A percentile compares a stretch with the other conserved stretches of the same genome.
phyloP scores from a whole-genome alignment of 805 yeast genomes.

The Yarrowia divulgata region DNA sequence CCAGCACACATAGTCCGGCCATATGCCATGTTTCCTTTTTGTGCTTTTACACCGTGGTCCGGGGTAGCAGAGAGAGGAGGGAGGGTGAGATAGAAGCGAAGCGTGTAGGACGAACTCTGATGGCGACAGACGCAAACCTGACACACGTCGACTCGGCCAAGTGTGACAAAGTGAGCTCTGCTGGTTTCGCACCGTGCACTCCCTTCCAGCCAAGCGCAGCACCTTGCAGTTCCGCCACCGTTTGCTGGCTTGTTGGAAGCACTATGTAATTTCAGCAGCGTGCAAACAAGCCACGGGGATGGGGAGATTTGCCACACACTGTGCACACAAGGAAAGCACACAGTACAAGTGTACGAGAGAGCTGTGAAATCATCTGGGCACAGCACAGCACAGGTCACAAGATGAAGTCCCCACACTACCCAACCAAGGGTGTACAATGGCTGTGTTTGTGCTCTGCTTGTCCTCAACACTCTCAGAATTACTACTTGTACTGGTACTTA shows the following conservation, averaged over 20 bases:
- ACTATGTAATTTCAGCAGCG: neutral
- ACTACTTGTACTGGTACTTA: neutral
- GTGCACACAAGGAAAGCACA: neutral
- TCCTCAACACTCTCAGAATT: too few species aligned
- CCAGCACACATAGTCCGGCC: neutral
- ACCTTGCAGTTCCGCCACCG: conserved; percentile 4
- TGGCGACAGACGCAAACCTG: conserved; percentile 16
- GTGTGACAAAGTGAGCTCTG: conserved; percentile 6
- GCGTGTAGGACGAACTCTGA: conserved; percentile 1
- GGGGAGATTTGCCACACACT: neutral
- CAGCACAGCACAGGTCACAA: neutral
- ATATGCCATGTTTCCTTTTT: neutral
- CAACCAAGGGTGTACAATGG: neutral
- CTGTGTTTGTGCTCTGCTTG: too few species aligned
- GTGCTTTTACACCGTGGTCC: conserved; percentile 17
- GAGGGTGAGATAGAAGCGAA: neutral
- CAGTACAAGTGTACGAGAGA: too few species aligned
- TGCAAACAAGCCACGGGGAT: neutral
- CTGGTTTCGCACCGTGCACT: conserved; percentile 21
- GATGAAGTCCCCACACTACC: neutral
- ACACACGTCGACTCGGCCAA: conserved; percentile 24
- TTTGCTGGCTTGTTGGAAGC: neutral
- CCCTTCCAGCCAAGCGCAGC: conserved; percentile 5
- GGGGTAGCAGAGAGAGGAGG: conserved; percentile 9
- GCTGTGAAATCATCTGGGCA: neutral